These are phyloP conservation scores for Lachnum nothofagi DNA, from an alignment of 2,329 filamentous ascomycete species.

Conservation along the genomic window DNA sequence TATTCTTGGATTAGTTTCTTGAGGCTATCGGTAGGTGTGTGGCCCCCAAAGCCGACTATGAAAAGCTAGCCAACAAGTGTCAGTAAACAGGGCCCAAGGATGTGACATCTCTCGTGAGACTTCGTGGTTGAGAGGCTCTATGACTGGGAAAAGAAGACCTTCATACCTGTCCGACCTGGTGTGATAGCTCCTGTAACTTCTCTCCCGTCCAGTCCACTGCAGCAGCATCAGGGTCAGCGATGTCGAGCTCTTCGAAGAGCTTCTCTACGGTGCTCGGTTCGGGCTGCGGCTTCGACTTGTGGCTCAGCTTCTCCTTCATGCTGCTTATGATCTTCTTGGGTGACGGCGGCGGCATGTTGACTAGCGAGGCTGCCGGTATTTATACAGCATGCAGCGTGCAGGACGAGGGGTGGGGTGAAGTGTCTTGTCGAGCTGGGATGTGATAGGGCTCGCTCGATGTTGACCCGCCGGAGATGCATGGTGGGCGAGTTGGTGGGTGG, in stretches of 20 bases:
- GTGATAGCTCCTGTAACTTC: conserved; percentile 21
- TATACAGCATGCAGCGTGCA: too few species aligned
- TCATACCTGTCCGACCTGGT: conserved; percentile 28
- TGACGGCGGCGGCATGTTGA: too few species aligned
- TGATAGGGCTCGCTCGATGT: not conserved
- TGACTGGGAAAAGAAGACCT: not conserved
- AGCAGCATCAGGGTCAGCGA: not conserved
- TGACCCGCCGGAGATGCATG: too few species aligned
- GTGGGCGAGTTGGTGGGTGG: too few species aligned
- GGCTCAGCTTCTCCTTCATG: too few species aligned
- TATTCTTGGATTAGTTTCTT: conserved; percentile 35
- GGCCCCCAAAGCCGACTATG: conserved; percentile 40
- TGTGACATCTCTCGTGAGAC: too few species aligned
- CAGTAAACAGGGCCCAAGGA: conserved; percentile 1
- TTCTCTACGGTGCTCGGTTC: too few species aligned
- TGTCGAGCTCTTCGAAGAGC: too few species aligned
- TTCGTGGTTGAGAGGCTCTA: not conserved
- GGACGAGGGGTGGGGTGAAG: too few species aligned
- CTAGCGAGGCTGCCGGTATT: too few species aligned
- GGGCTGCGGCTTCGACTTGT: too few species aligned
- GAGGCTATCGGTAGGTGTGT: conserved; percentile 37
- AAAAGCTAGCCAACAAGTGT: conserved; percentile 37
- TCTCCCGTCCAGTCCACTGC: conserved; percentile 20
- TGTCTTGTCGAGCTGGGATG: not conserved
- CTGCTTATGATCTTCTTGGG: too few species aligned